Base-by-base conservation (phyloP, 192 early-diverging fungal genomes). In the Borealophlyctis nickersoniae region DNA sequence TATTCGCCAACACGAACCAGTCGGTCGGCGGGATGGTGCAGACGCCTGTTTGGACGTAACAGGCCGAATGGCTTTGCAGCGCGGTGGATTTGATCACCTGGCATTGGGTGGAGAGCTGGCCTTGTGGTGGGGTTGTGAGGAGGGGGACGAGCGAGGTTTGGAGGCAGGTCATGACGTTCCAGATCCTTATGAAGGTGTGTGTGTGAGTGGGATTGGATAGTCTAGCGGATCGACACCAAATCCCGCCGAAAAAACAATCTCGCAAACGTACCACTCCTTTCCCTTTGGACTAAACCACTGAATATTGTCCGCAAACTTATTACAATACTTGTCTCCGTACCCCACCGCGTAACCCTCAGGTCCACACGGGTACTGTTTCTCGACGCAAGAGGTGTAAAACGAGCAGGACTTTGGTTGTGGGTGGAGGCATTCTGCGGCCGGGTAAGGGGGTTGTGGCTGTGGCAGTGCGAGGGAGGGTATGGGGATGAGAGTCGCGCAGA, bases 111-210 rank as follows among this genome's bases (percentile, higher is more conserved):
- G 28, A 11, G 4, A 32, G 49, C 19, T 49, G 19, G 34, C 13
- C 1, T 14, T n/a, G 23, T 29, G 55, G 19, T 23, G 22, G 22
- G 55, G 22, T 56, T 56, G 55, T 22, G 19, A 61, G 16, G 2
- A 29, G 26, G 16, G 60, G 60, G 36, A 61, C 24, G 50, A 61
- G 60, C 39, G n/a, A 13, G 2, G 29, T 23, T 24, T 61, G 60
- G 23, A 61, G 36, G 26, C 60, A 61, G 24, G 30, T 26, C 60
- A 61, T 61, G 60, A 61, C 60, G 5, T 16, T 49, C 29, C 31
- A 23, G 19, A 61, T 61, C 60, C 60, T 61, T 16, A 7, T 3
- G 30, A 61, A 27, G n/a, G n/a, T n/a, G n/a, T n/a, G n/a, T n/a
- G n/a, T n/a, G n/a, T n/a, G n/a, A n/a, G n/a, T n/a, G n/a, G n/a